Conservation (phyloP, 441 rosid genomes). For the Gossypium davidsonii region DNA sequence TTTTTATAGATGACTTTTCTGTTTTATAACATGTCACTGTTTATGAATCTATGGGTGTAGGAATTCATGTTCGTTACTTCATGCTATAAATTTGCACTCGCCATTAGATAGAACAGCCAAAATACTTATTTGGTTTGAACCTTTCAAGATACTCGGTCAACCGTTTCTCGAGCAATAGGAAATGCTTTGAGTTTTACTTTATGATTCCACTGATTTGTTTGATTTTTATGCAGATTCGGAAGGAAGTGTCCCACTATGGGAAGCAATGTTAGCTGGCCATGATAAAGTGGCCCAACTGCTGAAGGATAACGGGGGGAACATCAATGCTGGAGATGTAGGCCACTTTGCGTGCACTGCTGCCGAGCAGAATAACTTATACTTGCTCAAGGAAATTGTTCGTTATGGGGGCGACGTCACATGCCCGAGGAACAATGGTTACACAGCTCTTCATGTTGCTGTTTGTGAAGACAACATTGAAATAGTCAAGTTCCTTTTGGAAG, state of each 20-base stretch:
- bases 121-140: background rate
- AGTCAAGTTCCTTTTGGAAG: conserved; percentile 60
- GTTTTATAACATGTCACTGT: background rate
- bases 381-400: conserved; percentile 48
- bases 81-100: background rate
- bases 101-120: background rate
- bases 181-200: background rate
- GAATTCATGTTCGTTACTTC: background rate
- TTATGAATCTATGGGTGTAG: background rate
- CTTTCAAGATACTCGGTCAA: background rate
- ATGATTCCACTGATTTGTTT: background rate
- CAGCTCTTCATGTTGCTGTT: conserved; percentile 71
- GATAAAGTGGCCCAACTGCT: conserved; percentile 46
- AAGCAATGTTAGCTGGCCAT: conserved; percentile 67
- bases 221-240: conserved; percentile 54
- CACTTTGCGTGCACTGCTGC: conserved; percentile 50
- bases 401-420: conserved; percentile 62
- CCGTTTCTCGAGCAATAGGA: background rate
- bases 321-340: conserved; percentile 50
- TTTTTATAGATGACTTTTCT: background rate
- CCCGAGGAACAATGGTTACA: conserved; percentile 39
- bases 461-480: conserved; percentile 67
- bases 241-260: conserved; percentile 84
- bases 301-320: conserved; percentile 53
- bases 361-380: conserved; percentile 51